phyloP scores from a whole-genome alignment of 2,329 filamentous ascomycete species.

The Penicillium sp. region DNA sequence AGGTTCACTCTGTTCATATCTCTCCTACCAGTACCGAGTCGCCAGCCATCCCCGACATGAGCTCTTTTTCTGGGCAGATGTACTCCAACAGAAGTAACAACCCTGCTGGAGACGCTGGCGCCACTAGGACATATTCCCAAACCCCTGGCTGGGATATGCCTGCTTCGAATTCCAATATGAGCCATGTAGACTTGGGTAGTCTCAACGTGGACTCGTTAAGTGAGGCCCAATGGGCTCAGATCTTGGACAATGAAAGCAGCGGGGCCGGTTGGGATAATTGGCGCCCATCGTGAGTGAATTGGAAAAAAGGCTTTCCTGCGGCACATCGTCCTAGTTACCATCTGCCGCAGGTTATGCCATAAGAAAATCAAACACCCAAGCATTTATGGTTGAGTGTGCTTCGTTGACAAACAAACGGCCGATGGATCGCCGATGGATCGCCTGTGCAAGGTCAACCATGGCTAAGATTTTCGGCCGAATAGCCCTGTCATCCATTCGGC shows the following conservation, averaged over 20 bases:
- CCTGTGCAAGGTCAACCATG: not conserved
- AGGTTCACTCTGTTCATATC: constrained; percentile 17
- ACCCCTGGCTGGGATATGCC: constrained; percentile 37
- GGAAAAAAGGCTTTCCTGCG: not conserved
- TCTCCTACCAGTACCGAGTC: constrained; percentile 20
- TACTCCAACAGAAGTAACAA: constrained; percentile 19
- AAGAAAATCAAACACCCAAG: too few relatives aligned
- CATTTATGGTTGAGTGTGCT: too few relatives aligned
- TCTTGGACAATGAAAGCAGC: constrained; percentile 26
- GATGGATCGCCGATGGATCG: not conserved
- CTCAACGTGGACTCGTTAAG: constrained; percentile 32
- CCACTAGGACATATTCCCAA: constrained; percentile 31
- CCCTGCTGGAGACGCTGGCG: constrained; percentile 20
- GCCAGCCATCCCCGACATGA: constrained; percentile 19
- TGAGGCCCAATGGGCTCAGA: constrained; percentile 42
- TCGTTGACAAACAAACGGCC: not conserved
- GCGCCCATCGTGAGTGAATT: constrained; percentile 22
- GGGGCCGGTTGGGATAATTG: constrained; percentile 34
- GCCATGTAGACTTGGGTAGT: constrained; percentile 23
- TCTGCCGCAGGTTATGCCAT: too few relatives aligned
- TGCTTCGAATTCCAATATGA: constrained; percentile 15
- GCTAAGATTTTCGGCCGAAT: not conserved
- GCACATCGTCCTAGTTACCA: not conserved
- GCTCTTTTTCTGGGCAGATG: constrained; percentile 19
- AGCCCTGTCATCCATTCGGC: not conserved